Conservation (phyloP, 2,329 filamentous ascomycete genomes). For the Aspergillus thermomutatus region DNA sequence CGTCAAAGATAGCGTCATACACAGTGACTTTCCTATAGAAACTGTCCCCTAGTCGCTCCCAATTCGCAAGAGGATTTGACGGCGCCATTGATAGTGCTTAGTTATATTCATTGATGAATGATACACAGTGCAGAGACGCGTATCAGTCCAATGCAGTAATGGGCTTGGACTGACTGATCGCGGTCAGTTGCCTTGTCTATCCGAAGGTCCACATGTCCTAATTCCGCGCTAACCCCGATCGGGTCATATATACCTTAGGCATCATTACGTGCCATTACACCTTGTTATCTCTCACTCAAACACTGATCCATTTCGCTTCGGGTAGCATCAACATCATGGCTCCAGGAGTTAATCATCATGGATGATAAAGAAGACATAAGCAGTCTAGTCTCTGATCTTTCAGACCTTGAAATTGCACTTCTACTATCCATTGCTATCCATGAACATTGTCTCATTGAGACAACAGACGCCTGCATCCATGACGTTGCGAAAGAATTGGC, state of each 20-base stretch:
- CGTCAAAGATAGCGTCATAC: slow-evolving; percentile 89
- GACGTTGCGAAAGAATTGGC: slow-evolving; percentile 71
- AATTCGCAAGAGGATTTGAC: slow-evolving; percentile 74
- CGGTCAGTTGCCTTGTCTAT: neutral
- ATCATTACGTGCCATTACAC: neutral
- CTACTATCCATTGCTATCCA: slow-evolving; percentile 76
- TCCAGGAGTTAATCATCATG: slow-evolving; percentile 8
- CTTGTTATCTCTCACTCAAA: neutral
- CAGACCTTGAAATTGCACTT: slow-evolving; percentile 82
- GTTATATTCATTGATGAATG: neutral
- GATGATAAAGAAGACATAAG: slow-evolving; percentile 46
- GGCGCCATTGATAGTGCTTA: slow-evolving; percentile 37
- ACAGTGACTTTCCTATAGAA: slow-evolving; percentile 95
- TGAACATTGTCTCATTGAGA: slow-evolving; percentile 87
- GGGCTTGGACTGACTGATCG: neutral
- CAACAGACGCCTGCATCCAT: slow-evolving; percentile 59
- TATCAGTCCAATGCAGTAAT: neutral
- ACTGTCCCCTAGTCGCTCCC: slow-evolving; percentile 87
- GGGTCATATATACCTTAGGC: neutral
- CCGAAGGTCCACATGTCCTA: neutral
- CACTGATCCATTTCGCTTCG: neutral
- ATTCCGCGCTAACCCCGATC: neutral
- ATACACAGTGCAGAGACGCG: neutral
- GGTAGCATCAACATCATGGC: slow-evolving; percentile 2
- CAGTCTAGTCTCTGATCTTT: slow-evolving; percentile 70